Conservation (phyloP, 129 eudicot genomes). For the Heracleum sosnowskyi region DNA sequence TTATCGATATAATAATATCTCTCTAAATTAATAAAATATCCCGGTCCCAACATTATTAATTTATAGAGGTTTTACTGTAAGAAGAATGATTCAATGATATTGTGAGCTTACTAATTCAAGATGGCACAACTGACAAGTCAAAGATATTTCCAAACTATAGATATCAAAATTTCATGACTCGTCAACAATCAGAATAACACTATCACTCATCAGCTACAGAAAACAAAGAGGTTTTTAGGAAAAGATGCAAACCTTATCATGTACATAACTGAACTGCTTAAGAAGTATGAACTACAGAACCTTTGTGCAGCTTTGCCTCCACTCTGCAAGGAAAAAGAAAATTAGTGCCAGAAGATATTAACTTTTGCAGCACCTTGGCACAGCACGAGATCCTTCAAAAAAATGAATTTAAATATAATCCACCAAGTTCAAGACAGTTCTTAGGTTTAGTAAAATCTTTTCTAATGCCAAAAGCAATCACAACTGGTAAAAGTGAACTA, state of each 20-base stretch:
- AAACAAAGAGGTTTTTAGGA: background rate
- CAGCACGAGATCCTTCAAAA: background rate
- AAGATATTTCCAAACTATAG: background rate
- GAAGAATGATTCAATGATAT: background rate
- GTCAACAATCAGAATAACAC: background rate
- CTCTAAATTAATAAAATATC: too few relatives aligned
- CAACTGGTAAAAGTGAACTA: background rate
- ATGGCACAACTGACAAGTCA: background rate
- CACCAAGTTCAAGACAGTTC: background rate
- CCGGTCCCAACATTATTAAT: too few relatives aligned
- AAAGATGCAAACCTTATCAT: conserved; percentile 72
- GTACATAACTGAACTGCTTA: conserved; percentile 95
- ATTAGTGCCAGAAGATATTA: conserved; percentile 2
- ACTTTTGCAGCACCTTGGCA: background rate
- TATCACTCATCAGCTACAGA: background rate
- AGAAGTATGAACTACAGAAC: conserved; percentile 68
- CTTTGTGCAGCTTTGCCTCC: conserved; percentile 77
- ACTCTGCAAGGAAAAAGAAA: conserved; percentile 35
- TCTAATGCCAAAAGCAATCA: conserved; percentile 1
- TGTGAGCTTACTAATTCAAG: background rate
- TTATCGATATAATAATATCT: too few relatives aligned
- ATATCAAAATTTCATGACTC: background rate
- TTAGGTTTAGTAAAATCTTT: background rate
- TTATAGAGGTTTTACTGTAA: too few relatives aligned
- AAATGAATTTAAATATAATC: background rate